Conservation (phyloP, 768 basidiomycete species). For the Agaricus subrufescens region DNA sequence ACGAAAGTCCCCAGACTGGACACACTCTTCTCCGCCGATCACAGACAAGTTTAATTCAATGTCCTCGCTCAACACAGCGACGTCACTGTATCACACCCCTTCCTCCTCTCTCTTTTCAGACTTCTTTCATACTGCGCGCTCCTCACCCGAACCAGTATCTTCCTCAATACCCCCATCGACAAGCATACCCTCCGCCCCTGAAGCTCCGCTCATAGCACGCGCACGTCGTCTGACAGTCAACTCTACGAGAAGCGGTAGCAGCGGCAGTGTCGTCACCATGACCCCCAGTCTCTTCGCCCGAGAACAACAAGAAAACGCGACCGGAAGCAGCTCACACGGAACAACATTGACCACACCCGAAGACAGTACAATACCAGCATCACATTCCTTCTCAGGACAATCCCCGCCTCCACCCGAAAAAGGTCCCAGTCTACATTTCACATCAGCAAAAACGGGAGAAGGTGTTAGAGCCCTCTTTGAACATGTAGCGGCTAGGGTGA, state of each 20-base stretch:
- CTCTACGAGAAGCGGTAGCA: constrained; percentile 33
- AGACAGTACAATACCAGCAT: not conserved
- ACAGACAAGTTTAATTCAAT: constrained; percentile 45
- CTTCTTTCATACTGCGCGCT: constrained; percentile 53
- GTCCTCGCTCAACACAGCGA: constrained; percentile 50
- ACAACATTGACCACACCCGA: not conserved
- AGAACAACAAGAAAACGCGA: constrained; percentile 15
- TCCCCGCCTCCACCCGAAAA: constrained; percentile 33
- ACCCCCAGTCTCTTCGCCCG: constrained; percentile 55
- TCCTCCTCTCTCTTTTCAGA: constrained; percentile 75
- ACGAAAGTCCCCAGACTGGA: constrained; percentile 23
- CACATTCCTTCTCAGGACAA: constrained; percentile 12
- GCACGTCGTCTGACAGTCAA: constrained; percentile 22
- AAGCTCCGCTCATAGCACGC: constrained; percentile 10
- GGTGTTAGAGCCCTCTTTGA: constrained; percentile 73
- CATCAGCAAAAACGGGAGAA: constrained; percentile 75
- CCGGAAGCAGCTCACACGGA: not conserved
- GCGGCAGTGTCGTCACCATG: constrained; percentile 49
- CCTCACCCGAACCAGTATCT: constrained; percentile 43
- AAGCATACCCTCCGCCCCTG: constrained; percentile 18
- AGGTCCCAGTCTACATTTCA: constrained; percentile 66
- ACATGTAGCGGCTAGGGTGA: constrained; percentile 64
- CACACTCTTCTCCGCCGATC: constrained; percentile 43
- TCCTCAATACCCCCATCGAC: not conserved
- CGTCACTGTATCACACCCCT: constrained; percentile 73